Evolutionary conservation across 2,329 filamentous ascomycete species (phyloP).

Genomic region (Fusarium neocosmosporiellum): DNA sequence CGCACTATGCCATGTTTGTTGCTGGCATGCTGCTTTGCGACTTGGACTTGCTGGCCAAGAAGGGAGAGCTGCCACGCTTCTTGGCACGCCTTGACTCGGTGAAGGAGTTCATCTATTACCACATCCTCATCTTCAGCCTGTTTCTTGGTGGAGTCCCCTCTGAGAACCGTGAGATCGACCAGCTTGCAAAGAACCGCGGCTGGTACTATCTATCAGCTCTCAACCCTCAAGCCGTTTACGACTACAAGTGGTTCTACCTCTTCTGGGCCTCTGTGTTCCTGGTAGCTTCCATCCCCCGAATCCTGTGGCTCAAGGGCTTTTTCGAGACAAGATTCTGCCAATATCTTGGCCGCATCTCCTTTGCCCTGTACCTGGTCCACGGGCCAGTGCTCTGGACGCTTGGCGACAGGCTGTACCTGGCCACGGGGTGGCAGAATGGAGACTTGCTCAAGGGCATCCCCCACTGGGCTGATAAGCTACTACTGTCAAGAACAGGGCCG

Average conservation of each 20-base stretch:
- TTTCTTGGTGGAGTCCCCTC: slow-evolving; percentile 72
- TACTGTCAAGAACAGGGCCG: slow-evolving; percentile 65
- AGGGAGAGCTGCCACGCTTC: slow-evolving; percentile 61
- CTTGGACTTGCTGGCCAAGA: slow-evolving; percentile 65
- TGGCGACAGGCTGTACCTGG: slow-evolving; percentile 72
- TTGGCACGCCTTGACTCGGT: slow-evolving; percentile 58
- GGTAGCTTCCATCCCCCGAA: slow-evolving; percentile 66
- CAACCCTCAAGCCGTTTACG: slow-evolving; percentile 73
- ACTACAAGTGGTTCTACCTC: slow-evolving; percentile 76
- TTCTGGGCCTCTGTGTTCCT: slow-evolving; percentile 70
- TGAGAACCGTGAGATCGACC: slow-evolving; percentile 57
- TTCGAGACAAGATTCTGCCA: slow-evolving; percentile 70
- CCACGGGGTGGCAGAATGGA: slow-evolving; percentile 65
- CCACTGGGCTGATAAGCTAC: slow-evolving; percentile 67
- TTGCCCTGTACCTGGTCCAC: slow-evolving; percentile 72
- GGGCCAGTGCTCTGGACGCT: slow-evolving; percentile 69
- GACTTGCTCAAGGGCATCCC: slow-evolving; percentile 63
- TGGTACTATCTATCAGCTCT: slow-evolving; percentile 71
- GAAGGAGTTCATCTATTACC: slow-evolving; percentile 64
- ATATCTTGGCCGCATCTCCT: slow-evolving; percentile 72
- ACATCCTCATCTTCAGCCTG: slow-evolving; percentile 62
- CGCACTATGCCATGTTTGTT: slow-evolving; percentile 70
- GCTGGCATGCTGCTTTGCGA: slow-evolving; percentile 72
- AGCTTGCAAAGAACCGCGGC: slow-evolving; percentile 65
- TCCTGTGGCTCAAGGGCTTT: slow-evolving; percentile 67